phyloP scores from a whole-genome alignment of 2,329 filamentous ascomycete species.

The Byssoonygena ceratinophila region DNA sequence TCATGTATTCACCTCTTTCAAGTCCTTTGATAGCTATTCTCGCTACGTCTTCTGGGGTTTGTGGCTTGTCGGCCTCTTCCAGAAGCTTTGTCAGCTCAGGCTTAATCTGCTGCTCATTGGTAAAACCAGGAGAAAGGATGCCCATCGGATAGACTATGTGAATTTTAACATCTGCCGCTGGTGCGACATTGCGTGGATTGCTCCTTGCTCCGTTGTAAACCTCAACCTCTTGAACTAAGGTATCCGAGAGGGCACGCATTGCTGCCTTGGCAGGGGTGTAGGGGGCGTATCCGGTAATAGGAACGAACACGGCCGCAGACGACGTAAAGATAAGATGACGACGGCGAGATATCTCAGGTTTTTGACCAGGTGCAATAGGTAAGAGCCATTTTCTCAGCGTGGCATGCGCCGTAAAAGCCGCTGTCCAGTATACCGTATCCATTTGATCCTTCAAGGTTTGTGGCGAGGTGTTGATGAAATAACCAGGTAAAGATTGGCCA shows the following conservation, averaged over 20 bases:
- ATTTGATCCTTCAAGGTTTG: slow-evolving; percentile 63
- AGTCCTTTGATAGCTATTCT: slow-evolving; percentile 57
- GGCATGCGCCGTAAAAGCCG: slow-evolving; percentile 74
- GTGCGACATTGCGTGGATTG: slow-evolving; percentile 31
- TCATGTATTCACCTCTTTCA: slow-evolving; percentile 68
- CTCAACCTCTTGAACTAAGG: slow-evolving; percentile 69
- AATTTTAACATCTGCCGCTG: slow-evolving; percentile 59
- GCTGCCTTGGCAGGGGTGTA: slow-evolving; percentile 83
- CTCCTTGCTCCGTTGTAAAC: slow-evolving; percentile 62
- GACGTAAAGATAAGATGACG: slow-evolving; percentile 83
- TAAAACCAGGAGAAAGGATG: slow-evolving; percentile 65
- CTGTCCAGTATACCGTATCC: slow-evolving; percentile 86
- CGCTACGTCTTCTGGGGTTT: slow-evolving; percentile 71
- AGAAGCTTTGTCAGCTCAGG: slow-evolving; percentile 67
- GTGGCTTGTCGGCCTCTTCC: slow-evolving; percentile 70
- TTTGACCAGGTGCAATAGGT: slow-evolving; percentile 23
- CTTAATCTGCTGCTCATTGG: slow-evolving; percentile 66
- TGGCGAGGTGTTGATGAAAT: slow-evolving; percentile 66
- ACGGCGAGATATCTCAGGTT: slow-evolving; percentile 26
- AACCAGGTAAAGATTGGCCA: slow-evolving; percentile 59
- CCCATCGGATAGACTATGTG: slow-evolving; percentile 77
- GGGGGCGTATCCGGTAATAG: slow-evolving; percentile 68
- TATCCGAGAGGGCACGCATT: slow-evolving; percentile 71
- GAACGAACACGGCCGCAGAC: slow-evolving; percentile 62
- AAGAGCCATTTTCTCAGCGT: slow-evolving; percentile 64